Evolutionary conservation across 805 yeast species (phyloP).

Genomic region (Candida ponderosae): DNA sequence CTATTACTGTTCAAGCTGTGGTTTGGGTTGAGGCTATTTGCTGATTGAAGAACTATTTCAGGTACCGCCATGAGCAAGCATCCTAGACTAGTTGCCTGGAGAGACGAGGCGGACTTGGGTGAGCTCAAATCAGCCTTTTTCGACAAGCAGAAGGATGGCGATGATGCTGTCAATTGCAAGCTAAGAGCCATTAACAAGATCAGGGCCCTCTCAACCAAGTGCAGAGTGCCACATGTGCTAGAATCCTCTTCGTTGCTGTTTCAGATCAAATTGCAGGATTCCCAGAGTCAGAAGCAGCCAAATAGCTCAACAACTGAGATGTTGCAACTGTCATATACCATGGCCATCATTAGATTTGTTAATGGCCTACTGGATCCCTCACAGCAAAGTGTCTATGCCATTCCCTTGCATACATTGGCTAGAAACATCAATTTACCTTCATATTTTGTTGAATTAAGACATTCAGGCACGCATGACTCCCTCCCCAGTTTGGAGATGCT

Average conservation of each 20-base stretch:
- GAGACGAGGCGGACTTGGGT: slow-evolving; percentile 32
- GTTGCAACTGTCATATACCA: slow-evolving; percentile 51
- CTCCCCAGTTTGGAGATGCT: slow-evolving; percentile 67
- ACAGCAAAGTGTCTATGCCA: slow-evolving; percentile 72
- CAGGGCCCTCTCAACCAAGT: slow-evolving; percentile 43
- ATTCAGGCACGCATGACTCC: slow-evolving; percentile 83
- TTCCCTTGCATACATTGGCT: slow-evolving; percentile 74
- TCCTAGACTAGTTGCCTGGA: slow-evolving; percentile 31
- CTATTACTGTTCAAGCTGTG: too few relatives aligned
- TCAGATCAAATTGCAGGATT: slow-evolving; percentile 35
- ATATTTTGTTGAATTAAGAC: slow-evolving; percentile 83
- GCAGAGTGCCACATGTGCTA: slow-evolving; percentile 59
- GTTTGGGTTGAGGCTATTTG: too few relatives aligned
- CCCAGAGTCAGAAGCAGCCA: slow-evolving; percentile 25
- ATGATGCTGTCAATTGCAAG: slow-evolving; percentile 23
- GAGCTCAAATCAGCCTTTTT: slow-evolving; percentile 46
- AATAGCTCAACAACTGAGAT: slow-evolving; percentile 27
- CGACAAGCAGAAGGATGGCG: slow-evolving; percentile 17
- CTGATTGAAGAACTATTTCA: too few relatives aligned
- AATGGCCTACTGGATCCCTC: slow-evolving; percentile 85
- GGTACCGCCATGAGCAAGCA: slow-evolving; percentile 7
- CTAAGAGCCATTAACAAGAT: slow-evolving; percentile 43
- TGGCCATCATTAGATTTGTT: slow-evolving; percentile 78
- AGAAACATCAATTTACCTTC: slow-evolving; percentile 60
- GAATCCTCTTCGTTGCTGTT: slow-evolving; percentile 54